These are phyloP conservation scores for Stropharia rugosoannulata DNA, from an alignment of 768 basidiomycete genomes.

Conservation along the genomic window DNA sequence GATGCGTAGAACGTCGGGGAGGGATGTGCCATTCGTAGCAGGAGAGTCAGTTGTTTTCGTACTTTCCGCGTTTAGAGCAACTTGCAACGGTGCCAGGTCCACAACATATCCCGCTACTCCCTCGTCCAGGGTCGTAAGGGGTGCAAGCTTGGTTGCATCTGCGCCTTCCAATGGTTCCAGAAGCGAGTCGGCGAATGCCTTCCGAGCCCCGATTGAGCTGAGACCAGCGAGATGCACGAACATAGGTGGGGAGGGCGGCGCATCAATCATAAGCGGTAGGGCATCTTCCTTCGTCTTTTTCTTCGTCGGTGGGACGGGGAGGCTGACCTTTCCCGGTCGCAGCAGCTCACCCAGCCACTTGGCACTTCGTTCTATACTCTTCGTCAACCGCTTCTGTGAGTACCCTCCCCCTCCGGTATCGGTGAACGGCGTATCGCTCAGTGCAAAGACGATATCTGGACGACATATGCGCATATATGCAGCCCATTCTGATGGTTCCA, in stretches of 20 bases:
- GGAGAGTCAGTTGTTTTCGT: neutral
- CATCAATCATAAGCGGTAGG: neutral
- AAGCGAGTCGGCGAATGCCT: constrained; percentile 60
- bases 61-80: constrained; percentile 26
- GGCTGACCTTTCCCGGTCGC: constrained; percentile 24
- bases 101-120: constrained; percentile 70
- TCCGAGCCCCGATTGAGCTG: constrained; percentile 51
- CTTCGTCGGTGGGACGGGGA: constrained; percentile 24
- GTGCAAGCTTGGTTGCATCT: constrained; percentile 50
- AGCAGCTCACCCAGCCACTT: constrained; percentile 65
- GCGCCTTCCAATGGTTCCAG: constrained; percentile 53
- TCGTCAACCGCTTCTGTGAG: constrained; percentile 78
- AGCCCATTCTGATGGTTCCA: constrained; percentile 56
- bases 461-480: constrained; percentile 47
- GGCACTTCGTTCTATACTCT: constrained; percentile 68
- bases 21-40: neutral
- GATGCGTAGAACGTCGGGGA: constrained; percentile 47
- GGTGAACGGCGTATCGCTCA: constrained; percentile 71
- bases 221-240: constrained; percentile 74
- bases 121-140: constrained; percentile 60
- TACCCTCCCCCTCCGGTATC: constrained; percentile 40
- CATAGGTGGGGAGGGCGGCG: constrained; percentile 24
- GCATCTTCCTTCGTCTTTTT: neutral
- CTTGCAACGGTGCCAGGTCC: constrained; percentile 55
- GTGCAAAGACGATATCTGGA: constrained; percentile 71